Percentiles rank a stretch among this genome's conserved stretches.
These are phyloP conservation scores for Paraleonurus japonicus DNA, from an alignment of 257 asterid species.

Conservation along the genomic window DNA sequence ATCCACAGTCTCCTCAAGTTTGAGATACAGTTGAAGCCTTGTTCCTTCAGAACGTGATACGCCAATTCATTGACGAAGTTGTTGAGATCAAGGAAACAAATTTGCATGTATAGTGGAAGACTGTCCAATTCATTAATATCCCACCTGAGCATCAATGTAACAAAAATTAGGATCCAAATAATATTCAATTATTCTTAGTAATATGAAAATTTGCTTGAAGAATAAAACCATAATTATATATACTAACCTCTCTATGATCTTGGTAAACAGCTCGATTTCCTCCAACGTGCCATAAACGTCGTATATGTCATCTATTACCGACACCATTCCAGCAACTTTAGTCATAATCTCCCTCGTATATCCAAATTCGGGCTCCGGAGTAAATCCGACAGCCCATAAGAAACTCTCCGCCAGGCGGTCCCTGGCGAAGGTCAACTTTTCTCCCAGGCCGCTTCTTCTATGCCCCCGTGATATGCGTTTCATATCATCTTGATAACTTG, in stretches of 20 bases:
- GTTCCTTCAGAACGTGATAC: neutral
- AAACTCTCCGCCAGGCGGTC: conserved; percentile 43
- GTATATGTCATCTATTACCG: conserved; percentile 44
- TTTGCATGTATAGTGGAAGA: neutral
- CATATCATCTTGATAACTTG: conserved; percentile 37
- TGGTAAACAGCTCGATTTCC: conserved; percentile 43
- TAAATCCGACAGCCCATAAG: conserved; percentile 42
- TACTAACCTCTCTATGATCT: conserved; percentile 37
- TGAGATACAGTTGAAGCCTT: neutral
- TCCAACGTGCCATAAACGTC: conserved; percentile 51
- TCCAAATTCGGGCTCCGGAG: conserved; percentile 30
- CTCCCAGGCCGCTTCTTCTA: conserved; percentile 25
- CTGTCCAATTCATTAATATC: neutral
- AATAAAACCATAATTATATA: neutral
- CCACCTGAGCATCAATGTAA: neutral
- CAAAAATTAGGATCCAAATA: neutral
- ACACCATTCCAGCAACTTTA: conserved; percentile 26
- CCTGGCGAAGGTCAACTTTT: conserved; percentile 44
- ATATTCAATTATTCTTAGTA: too few species aligned
- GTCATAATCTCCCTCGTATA: conserved; percentile 8
- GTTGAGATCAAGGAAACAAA: neutral
- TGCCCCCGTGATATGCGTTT: conserved; percentile 46
- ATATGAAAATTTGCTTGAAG: too few species aligned
- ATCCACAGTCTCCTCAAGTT: neutral
- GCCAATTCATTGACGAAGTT: neutral